Conservation (phyloP, 2,329 filamentous ascomycete genomes). For the Proliferodiscus dingleyae region DNA sequence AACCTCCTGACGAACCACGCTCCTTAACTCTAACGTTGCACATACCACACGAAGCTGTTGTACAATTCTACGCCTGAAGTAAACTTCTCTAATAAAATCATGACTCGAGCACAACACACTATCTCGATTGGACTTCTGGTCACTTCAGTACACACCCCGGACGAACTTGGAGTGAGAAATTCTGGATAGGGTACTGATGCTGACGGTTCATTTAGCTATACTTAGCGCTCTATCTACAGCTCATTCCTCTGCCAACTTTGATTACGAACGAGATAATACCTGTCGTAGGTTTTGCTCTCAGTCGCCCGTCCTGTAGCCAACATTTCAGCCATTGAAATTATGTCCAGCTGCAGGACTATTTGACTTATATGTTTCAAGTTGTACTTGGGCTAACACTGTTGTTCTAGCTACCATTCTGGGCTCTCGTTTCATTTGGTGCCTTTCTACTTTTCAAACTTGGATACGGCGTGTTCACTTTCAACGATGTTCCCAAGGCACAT, state of each 20-base stretch:
- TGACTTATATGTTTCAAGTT: conserved; percentile 3
- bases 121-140: conserved; percentile 83
- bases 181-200: conserved; percentile 6
- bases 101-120: conserved; percentile 93
- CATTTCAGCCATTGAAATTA: no score
- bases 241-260: conserved; percentile 72
- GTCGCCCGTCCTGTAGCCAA: background rate
- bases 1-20: conserved; percentile 27
- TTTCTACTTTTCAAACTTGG: conserved; percentile 90
- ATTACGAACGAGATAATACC: conserved; percentile 84
- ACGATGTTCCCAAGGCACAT: conserved; percentile 89
- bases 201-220: conserved; percentile 61
- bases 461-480: conserved; percentile 90
- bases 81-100: conserved; percentile 41
- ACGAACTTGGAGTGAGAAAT: conserved; percentile 1
- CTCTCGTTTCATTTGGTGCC: conserved; percentile 82
- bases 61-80: background rate
- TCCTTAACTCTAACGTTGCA: conserved; percentile 23
- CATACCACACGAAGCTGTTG: background rate
- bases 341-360: no score
- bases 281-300: conserved; percentile 57
- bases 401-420: conserved; percentile 83
- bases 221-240: conserved; percentile 75
- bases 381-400: conserved; percentile 4
- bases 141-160: conserved; percentile 62